These are phyloP conservation scores for Trypanosoma cruzi DNA, from an alignment of 208 protist genomes.

Conservation along the genomic window DNA sequence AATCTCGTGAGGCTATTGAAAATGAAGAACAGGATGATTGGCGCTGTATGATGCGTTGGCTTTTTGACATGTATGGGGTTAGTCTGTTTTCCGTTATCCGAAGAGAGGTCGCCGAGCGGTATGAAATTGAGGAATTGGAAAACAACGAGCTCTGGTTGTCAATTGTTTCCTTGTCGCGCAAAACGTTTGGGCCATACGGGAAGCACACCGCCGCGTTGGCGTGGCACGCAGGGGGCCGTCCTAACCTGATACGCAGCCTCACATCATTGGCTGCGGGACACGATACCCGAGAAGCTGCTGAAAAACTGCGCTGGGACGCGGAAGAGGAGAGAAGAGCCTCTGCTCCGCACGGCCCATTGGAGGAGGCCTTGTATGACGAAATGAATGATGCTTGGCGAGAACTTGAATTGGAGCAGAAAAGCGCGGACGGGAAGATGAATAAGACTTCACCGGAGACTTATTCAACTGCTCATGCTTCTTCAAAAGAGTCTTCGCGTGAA, in stretches of 20 bases:
- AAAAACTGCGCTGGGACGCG: background rate
- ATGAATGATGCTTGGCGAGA: constrained; percentile 6
- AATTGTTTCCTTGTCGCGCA: constrained; percentile 33
- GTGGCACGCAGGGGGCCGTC: constrained; percentile 34
- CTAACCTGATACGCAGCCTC: constrained; percentile 36
- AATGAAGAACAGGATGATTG: constrained; percentile 42
- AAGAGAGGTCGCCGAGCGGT: constrained; percentile 46
- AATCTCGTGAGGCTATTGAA: constrained; percentile 33
- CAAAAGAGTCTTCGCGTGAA: background rate
- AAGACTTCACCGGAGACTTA: too few species aligned
- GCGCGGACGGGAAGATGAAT: too few species aligned
- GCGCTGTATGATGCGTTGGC: constrained; percentile 47
- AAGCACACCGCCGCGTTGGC: constrained; percentile 49
- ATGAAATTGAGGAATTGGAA: constrained; percentile 56
- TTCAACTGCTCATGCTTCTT: background rate
- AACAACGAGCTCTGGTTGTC: constrained; percentile 32
- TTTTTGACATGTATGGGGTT: constrained; percentile 59
- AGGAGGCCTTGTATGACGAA: constrained; percentile 6
- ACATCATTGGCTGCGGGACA: constrained; percentile 14
- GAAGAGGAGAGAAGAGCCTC: background rate
- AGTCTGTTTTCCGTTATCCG: constrained; percentile 60
- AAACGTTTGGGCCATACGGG: constrained; percentile 48
- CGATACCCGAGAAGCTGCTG: constrained; percentile 5
- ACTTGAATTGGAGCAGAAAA: background rate
- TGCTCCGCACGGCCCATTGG: constrained; percentile 5